Evolutionary conservation across 345 rosid genomes (phyloP).

Genomic region (Microthlaspi erraticum): DNA sequence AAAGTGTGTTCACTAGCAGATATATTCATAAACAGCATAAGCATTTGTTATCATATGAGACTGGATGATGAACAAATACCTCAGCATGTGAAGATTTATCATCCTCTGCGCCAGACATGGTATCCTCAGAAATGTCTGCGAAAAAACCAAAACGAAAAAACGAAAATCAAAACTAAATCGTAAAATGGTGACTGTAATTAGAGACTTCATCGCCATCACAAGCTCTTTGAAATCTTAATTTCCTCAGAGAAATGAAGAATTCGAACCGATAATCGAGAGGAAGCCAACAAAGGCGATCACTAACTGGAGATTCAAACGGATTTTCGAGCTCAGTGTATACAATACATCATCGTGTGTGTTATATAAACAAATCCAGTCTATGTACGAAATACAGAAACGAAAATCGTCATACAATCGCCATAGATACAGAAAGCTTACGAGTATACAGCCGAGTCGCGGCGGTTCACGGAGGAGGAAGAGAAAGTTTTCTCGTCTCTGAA

Average conservation of each 20-base stretch:
- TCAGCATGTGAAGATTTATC: constrained; percentile 52
- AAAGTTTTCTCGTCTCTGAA: background rate
- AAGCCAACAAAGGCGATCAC: constrained; percentile 16
- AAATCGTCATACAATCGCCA: constrained; percentile 8
- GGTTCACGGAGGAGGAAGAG: constrained; percentile 13
- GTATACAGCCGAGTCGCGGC: constrained; percentile 30
- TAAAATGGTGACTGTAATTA: background rate
- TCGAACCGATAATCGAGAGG: background rate
- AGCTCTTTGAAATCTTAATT: background rate
- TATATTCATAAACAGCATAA: background rate
- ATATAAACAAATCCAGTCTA: too few relatives aligned
- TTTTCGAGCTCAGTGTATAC: background rate
- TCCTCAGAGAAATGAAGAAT: background rate
- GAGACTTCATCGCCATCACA: background rate
- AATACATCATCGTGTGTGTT: too few relatives aligned
- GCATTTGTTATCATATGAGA: background rate
- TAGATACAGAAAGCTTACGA: constrained; percentile 37
- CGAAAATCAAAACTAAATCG: constrained; percentile 3
- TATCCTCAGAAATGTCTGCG: constrained; percentile 19
- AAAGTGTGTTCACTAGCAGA: background rate
- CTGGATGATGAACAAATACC: constrained; percentile 46
- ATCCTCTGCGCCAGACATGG: constrained; percentile 68
- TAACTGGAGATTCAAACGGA: background rate
- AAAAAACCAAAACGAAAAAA: background rate
- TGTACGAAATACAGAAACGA: background rate